Conservation (phyloP, 176 grass and related monocot species). For the Thinopyrum elongatum region DNA sequence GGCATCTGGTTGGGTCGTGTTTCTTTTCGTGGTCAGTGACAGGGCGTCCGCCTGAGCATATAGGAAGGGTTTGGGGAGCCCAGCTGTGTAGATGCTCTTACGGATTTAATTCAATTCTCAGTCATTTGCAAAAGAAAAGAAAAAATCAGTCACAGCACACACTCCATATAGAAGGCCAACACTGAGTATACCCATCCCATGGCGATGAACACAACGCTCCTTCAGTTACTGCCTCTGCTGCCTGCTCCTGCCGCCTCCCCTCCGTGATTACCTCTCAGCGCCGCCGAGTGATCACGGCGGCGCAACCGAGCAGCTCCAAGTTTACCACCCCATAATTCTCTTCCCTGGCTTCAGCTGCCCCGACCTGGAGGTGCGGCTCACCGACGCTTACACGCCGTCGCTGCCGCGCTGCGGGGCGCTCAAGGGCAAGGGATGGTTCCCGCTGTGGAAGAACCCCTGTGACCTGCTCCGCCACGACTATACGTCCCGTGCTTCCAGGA, state of each 20-base stretch:
- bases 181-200: background rate
- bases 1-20: no score
- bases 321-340: background rate
- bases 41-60: no score
- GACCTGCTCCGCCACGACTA: background rate
- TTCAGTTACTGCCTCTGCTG: background rate
- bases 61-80: no score
- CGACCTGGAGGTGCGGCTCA: slow-evolving; percentile 1
- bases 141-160: no score
- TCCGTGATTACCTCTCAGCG: background rate
- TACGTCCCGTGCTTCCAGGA: background rate
- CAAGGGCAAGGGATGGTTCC: background rate
- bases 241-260: background rate
- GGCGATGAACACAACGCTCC: background rate
- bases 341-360: background rate
- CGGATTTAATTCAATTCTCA: no score
- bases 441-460: background rate
- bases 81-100: no score
- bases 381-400: background rate
- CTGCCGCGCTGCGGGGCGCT: no score
- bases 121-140: no score
- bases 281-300: background rate
- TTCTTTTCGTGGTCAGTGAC: no score
- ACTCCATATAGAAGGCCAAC: no score
- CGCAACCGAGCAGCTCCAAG: background rate